phyloP scores from a whole-genome alignment of 2,329 filamentous ascomycete species.

The Hypoxylon sp. region DNA sequence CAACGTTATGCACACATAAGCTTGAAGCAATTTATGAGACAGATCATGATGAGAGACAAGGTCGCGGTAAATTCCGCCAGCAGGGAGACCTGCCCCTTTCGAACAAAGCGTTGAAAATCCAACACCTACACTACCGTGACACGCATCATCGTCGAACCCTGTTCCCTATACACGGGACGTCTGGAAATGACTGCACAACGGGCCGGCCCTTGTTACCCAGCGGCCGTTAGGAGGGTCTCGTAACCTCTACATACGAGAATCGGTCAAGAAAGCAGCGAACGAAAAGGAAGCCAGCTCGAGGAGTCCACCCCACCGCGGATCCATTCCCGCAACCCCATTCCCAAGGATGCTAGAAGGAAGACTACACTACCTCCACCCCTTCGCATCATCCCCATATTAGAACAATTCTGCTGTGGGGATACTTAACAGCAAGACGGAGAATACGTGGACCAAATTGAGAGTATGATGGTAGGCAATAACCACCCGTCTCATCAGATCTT shows the following conservation, averaged over 20 bases:
- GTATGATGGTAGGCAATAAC: slow-evolving; percentile 23
- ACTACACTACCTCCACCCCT: slow-evolving; percentile 33
- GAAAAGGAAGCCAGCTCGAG: slow-evolving; percentile 17
- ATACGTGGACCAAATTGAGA: slow-evolving; percentile 27
- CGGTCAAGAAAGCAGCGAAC: slow-evolving; percentile 35
- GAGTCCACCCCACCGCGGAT: slow-evolving; percentile 33
- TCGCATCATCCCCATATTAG: slow-evolving; percentile 37
- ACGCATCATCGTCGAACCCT: slow-evolving; percentile 20
- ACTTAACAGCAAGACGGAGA: slow-evolving; percentile 28
- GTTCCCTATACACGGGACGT: slow-evolving; percentile 16
- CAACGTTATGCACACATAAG: slow-evolving; percentile 6
- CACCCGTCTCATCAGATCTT: slow-evolving; percentile 13
- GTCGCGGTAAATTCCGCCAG: slow-evolving; percentile 36
- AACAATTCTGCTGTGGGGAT: slow-evolving; percentile 39
- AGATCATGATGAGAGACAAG: slow-evolving; percentile 29
- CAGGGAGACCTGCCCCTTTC: slow-evolving; percentile 15
- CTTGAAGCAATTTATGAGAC: slow-evolving; percentile 27
- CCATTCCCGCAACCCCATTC: slow-evolving; percentile 36
- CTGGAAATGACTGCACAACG: slow-evolving; percentile 37
- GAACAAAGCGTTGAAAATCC: slow-evolving; percentile 13
- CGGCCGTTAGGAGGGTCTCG: slow-evolving; percentile 10
- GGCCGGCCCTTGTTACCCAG: slow-evolving; percentile 35
- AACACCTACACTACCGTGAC: slow-evolving; percentile 17
- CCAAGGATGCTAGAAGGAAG: slow-evolving; percentile 17
- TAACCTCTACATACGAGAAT: slow-evolving; percentile 29